Percentiles rank a stretch among this genome's conserved stretches.
Conservation (phyloP, 1,284 basidiomycete genomes). For the Mycosarcoma maydis region DNA sequence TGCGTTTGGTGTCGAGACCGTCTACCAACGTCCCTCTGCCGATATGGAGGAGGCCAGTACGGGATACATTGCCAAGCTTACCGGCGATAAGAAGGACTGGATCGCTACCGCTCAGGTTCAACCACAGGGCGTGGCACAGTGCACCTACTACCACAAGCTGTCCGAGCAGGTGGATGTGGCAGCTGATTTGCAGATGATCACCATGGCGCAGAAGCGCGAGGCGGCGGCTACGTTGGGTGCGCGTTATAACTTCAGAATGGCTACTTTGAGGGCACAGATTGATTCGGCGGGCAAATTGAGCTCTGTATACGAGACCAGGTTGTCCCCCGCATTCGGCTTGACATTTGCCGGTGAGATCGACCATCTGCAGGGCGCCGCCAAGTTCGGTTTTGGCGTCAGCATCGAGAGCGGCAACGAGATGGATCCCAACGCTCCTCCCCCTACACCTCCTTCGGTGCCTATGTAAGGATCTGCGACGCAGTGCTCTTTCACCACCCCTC, state of each 20-base stretch:
- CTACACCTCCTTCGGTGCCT: slow-evolving; percentile 62
- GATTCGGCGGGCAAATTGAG: slow-evolving; percentile 78
- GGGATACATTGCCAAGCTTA: slow-evolving; percentile 85
- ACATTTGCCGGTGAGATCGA: slow-evolving; percentile 96
- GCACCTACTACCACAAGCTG: slow-evolving; percentile 96
- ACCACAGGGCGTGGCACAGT: slow-evolving; percentile 80
- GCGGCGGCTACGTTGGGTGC: slow-evolving; percentile 91
- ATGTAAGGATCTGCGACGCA: slow-evolving; percentile 47
- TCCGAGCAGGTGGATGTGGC: slow-evolving; percentile 98
- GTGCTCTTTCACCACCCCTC: slow-evolving; percentile 28
- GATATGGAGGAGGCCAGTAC: slow-evolving; percentile 74
- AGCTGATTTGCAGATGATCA: slow-evolving; percentile 85
- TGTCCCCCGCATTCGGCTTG: slow-evolving; percentile 94
- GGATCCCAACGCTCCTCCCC: slow-evolving; percentile 61
- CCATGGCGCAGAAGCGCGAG: slow-evolving; percentile 76
- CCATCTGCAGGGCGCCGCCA: slow-evolving; percentile 89
- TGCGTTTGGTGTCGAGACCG: slow-evolving; percentile 87
- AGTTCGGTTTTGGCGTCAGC: slow-evolving; percentile 95
- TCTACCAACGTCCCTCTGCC: slow-evolving; percentile 78
- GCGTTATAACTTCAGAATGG: slow-evolving; percentile 94
- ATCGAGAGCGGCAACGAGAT: slow-evolving; percentile 74
- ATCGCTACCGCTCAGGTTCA: slow-evolving; percentile 93
- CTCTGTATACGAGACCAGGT: slow-evolving; percentile 91
- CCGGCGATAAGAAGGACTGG: slow-evolving; percentile 60
- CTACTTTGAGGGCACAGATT: slow-evolving; percentile 71